Conservation (phyloP, 805 yeast genomes). For the Lachancea quebecensis region DNA sequence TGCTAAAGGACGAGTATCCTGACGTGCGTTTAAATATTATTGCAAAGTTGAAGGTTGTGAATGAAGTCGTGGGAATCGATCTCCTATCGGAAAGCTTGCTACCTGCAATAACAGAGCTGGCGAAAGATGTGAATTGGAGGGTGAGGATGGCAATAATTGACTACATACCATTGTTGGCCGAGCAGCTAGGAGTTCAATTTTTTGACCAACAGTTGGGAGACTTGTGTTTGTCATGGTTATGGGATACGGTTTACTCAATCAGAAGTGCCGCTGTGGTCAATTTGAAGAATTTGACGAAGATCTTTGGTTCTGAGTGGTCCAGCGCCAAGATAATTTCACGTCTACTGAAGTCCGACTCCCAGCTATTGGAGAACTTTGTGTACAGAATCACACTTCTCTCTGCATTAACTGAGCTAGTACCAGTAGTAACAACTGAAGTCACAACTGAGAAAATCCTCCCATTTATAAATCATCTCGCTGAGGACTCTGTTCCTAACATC, state of each 20-base stretch:
- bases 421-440: conserved; percentile 55
- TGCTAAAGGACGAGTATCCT: conserved; percentile 95
- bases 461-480: conserved; percentile 61
- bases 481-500: conserved; percentile 88
- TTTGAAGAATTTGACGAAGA: conserved; percentile 68
- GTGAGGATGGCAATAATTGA: conserved; percentile 95
- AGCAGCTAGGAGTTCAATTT: conserved; percentile 87
- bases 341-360: conserved; percentile 45
- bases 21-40: conserved; percentile 94
- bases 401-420: conserved; percentile 75
- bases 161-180: conserved; percentile 89
- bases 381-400: conserved; percentile 87
- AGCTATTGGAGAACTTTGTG: conserved; percentile 57
- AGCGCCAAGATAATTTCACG: conserved; percentile 73
- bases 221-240: conserved; percentile 92
- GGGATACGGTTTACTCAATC: conserved; percentile 96
- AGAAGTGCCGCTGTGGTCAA: conserved; percentile 93
- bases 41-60: conserved; percentile 83
- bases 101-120: conserved; percentile 94
- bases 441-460: conserved; percentile 67
- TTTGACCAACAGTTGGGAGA: conserved; percentile 88
- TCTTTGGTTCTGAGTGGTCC: conserved; percentile 94
- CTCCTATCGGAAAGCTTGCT: conserved; percentile 76
- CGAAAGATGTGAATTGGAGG: conserved; percentile 96
- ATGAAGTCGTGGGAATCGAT: conserved; percentile 90